Evolutionary conservation across 2,329 filamentous ascomycete species (phyloP).

Genomic region (Endothia cerciana): DNA sequence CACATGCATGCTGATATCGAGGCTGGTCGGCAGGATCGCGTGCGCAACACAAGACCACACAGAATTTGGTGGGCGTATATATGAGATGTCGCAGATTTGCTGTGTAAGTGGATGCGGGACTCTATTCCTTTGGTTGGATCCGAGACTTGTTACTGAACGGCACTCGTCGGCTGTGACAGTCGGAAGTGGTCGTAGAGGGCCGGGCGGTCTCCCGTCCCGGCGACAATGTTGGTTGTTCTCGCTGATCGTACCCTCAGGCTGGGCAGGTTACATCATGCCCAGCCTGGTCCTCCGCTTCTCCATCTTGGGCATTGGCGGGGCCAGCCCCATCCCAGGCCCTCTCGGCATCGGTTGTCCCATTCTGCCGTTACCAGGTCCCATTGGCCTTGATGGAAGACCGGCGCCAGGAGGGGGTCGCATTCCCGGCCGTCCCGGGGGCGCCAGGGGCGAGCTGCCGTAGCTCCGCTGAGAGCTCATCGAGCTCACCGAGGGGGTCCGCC

Average conservation of each 20-base stretch:
- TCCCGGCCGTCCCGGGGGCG: conserved; percentile 27
- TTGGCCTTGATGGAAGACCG: conserved; percentile 26
- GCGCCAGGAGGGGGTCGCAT: conserved; percentile 28
- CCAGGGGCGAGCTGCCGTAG: conserved; percentile 28
- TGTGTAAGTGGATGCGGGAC: background rate
- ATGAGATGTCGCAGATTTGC: background rate
- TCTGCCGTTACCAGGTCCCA: conserved; percentile 23
- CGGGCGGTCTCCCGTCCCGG: background rate
- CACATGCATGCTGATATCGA: background rate
- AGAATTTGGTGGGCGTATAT: background rate
- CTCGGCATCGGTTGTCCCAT: conserved; percentile 33
- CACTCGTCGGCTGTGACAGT: background rate
- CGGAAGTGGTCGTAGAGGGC: background rate
- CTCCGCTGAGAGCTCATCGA: conserved; percentile 29
- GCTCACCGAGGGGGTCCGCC: conserved; percentile 25
- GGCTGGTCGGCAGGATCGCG: background rate
- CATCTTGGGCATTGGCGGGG: conserved; percentile 52
- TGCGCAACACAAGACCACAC: background rate
- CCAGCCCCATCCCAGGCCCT: conserved; percentile 40
- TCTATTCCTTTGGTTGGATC: background rate
- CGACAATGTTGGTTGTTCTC: background rate
- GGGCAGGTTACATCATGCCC: conserved; percentile 55
- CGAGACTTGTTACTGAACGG: background rate
- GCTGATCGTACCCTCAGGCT: background rate
- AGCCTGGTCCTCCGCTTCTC: conserved; percentile 66